Evolutionary conservation across 1,284 basidiomycete genomes (phyloP), one percentile per base, ranked within the genome.

Genomic region (Malassezia yamatoensis): DNA sequence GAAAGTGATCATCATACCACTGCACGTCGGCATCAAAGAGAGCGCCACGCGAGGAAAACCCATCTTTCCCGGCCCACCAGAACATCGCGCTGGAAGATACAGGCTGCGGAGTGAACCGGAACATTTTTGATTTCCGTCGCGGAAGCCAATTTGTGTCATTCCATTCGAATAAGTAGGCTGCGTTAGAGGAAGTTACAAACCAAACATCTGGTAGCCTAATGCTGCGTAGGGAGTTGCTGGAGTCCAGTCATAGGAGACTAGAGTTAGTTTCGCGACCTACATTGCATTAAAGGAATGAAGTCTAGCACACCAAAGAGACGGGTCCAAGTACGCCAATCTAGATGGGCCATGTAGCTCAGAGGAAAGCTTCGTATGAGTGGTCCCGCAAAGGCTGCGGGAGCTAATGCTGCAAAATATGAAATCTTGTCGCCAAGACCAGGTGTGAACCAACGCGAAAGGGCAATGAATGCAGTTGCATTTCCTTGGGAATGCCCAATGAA

Each of bases 91-190:
- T 78, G 5, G 79, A 80, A 6, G 76, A 77, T 15, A 83, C 82
- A 49, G 82, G 82, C 29, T 80, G 80, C 0, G 82, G 82, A 0
- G 81, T 83, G 74, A 83, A 83, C 13, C 82, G 72, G 75, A 83
- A 83, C 80, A 82, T 82, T 64, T 83, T 83, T 5, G 79, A 77
- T 64, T 83, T 83, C n/a, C 70, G 51, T 7, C 70, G 50, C 4
- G 68, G 51, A n/a, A 80, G 80, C 76, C 82, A 83, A 65, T 83
- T 82, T 13, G 79, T 77, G 67, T 83, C 82, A 13, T 81, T 83
- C 82, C 82, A 83, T n/a, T 76, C 74, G 60, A 79, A 81, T 29
- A 83, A 74, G 73, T 81, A 83, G 16, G 68, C 46, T 48, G 46
- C 3, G n/a, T 36, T 12, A 39, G 32, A 46, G 6, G 10, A 12